Conservation (phyloP, 2,329 filamentous ascomycete species). For the Aspergillus persii region DNA sequence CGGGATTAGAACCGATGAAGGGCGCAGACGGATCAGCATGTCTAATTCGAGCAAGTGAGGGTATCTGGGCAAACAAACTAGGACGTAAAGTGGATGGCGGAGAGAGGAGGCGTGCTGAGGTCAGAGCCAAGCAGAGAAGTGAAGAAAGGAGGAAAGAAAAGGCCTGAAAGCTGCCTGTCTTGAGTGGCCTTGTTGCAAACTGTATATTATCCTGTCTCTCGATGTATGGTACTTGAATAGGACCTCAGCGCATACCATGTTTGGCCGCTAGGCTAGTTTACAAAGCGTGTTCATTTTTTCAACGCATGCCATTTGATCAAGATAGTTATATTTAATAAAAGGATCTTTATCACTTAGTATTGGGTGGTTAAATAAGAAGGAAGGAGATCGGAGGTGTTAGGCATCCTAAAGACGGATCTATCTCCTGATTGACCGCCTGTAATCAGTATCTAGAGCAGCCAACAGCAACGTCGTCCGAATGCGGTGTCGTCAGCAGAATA, state of each 20-base stretch:
- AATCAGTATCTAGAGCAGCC: no score
- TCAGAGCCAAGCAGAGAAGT: constrained; percentile 80
- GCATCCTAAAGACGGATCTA: no score
- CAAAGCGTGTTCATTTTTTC: background rate
- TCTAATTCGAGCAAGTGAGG: constrained; percentile 70
- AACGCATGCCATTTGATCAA: background rate
- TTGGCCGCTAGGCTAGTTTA: background rate
- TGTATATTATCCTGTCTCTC: background rate
- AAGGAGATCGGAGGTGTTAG: no score
- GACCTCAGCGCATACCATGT: background rate
- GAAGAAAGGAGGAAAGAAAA: constrained; percentile 69
- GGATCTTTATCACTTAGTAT: no score
- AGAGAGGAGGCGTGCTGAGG: constrained; percentile 82
- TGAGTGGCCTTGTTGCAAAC: background rate
- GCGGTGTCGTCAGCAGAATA: no score
- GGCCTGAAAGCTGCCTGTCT: constrained; percentile 4
- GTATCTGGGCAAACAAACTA: constrained; percentile 86
- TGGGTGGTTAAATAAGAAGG: no score
- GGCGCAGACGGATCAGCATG: constrained; percentile 59
- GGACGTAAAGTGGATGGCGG: constrained; percentile 95
- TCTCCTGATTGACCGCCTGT: no score
- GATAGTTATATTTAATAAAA: background rate
- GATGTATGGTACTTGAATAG: background rate
- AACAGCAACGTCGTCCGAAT: no score
- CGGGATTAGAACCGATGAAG: constrained; percentile 68